These are phyloP conservation scores for Canavalia ensiformis DNA, from an alignment of 306 rosid genomes.

Conservation along the genomic window DNA sequence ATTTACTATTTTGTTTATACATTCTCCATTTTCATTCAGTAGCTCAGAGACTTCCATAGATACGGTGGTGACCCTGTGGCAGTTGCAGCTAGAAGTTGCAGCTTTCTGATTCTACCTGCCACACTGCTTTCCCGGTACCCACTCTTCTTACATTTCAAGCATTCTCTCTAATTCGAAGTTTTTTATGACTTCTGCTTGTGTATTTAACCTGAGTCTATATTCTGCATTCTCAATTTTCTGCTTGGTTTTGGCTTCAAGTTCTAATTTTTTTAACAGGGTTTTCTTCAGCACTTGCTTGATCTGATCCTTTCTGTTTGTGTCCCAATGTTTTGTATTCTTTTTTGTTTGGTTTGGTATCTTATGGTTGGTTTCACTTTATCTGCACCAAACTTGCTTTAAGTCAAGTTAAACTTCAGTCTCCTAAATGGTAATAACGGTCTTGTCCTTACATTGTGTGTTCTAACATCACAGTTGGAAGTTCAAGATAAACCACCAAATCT, in stretches of 20 bases:
- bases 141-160: constrained; percentile 37
- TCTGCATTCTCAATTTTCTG: constrained; percentile 55
- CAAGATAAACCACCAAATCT: constrained; percentile 12
- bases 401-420: constrained; percentile 22
- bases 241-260: constrained; percentile 46
- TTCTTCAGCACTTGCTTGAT: constrained; percentile 52
- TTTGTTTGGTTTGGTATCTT: not conserved
- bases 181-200: not conserved
- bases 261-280: constrained; percentile 11
- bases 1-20: constrained; percentile 14
- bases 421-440: not conserved
- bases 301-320: constrained; percentile 48
- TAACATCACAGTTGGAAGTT: not conserved
- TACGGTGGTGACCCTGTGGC: constrained; percentile 38
- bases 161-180: constrained; percentile 13
- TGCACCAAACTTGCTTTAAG: constrained; percentile 31
- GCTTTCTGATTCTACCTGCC: constrained; percentile 46
- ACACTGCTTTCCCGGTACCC: constrained; percentile 38
- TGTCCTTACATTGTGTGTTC: constrained; percentile 33
- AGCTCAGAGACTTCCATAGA: not conserved
- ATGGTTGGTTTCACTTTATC: constrained; percentile 20
- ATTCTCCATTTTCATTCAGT: constrained; percentile 47
- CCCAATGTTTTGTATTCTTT: not conserved
- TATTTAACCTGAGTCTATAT: constrained; percentile 40
- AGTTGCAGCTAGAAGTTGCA: constrained; percentile 42